Percentiles rank a stretch among this genome's conserved stretches.
Conservation (phyloP, 2,329 filamentous ascomycete genomes). For the Septoria petroselini region DNA sequence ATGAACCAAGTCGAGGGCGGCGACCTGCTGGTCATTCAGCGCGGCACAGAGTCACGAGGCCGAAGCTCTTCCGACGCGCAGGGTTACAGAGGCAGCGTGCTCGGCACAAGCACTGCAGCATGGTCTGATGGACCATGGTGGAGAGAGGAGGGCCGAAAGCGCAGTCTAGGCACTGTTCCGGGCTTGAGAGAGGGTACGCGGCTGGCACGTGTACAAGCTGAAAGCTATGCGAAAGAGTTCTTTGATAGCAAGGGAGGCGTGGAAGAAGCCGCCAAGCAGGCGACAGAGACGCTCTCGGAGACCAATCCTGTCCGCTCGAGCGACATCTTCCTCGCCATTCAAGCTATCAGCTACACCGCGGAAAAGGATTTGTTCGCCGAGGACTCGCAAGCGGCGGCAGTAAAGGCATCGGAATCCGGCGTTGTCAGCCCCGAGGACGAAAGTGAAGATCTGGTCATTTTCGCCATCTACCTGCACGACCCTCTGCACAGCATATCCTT, state of each 20-base stretch:
- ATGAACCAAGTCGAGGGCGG: conserved; percentile 99
- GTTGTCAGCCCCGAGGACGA: conserved; percentile 42
- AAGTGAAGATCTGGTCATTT: conserved; percentile 61
- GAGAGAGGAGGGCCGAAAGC: conserved; percentile 62
- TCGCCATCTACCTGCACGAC: conserved; percentile 78
- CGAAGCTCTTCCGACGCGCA: conserved; percentile 55
- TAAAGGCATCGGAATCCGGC: conserved; percentile 2
- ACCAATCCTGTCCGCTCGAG: conserved; percentile 86
- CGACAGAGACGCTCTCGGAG: conserved; percentile 74
- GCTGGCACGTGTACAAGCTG: conserved; percentile 82
- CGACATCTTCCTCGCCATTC: conserved; percentile 93
- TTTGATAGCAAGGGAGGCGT: conserved; percentile 75
- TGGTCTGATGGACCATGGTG: conserved; percentile 98
- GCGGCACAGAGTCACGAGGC: conserved; percentile 77
- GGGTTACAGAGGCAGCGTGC: conserved; percentile 50
- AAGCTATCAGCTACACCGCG: conserved; percentile 69
- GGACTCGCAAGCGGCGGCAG: conserved; percentile 36
- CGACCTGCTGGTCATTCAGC: conserved; percentile 89
- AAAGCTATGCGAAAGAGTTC: conserved; percentile 82
- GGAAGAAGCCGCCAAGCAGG: conserved; percentile 73
- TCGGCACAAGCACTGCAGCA: conserved; percentile 52
- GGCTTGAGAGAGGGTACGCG: conserved; percentile 86
- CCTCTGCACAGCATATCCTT: conserved; percentile 90
- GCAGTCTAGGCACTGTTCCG: conserved; percentile 75
- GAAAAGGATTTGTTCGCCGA: conserved; percentile 66